Evolutionary conservation across 2,329 filamentous ascomycete genomes (phyloP).

Genomic region (Escovopsis sp.): DNA sequence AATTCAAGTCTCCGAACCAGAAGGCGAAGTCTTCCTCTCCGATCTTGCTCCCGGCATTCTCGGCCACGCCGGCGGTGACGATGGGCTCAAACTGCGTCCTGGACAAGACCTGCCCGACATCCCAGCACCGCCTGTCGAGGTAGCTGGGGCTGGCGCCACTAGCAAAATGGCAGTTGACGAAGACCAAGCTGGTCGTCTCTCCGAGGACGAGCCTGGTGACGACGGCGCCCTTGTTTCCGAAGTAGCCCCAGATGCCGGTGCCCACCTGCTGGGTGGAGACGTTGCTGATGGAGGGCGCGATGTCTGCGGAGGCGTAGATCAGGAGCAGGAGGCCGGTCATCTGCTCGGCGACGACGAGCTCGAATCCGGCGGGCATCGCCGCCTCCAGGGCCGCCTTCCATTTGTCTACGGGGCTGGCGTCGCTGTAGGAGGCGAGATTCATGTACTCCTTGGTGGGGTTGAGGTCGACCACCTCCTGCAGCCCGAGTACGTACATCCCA

Average conservation of each 20-base stretch:
- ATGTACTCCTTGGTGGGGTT: constrained; percentile 66
- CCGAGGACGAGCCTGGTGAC: constrained; percentile 69
- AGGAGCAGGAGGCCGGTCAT: constrained; percentile 73
- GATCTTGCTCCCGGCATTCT: constrained; percentile 53
- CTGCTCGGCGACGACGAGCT: constrained; percentile 65
- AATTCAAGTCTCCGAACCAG: constrained; percentile 95
- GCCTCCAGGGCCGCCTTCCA: constrained; percentile 68
- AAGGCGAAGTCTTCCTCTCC: constrained; percentile 89
- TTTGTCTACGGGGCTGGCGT: constrained; percentile 53
- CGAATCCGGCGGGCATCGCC: constrained; percentile 62
- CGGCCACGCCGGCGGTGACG: constrained; percentile 44
- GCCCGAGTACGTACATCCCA: constrained; percentile 73
- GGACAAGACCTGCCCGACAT: constrained; percentile 60
- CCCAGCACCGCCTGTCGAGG: constrained; percentile 79
- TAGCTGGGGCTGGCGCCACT: constrained; percentile 68
- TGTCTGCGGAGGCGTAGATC: constrained; percentile 66
- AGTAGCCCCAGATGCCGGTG: constrained; percentile 80
- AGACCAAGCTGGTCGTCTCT: constrained; percentile 76
- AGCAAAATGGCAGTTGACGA: constrained; percentile 82
- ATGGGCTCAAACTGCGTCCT: constrained; percentile 69
- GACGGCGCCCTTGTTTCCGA: constrained; percentile 92
- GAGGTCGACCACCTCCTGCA: constrained; percentile 88
- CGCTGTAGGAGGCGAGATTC: constrained; percentile 48
- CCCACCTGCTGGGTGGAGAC: constrained; percentile 73
- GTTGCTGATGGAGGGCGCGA: constrained; percentile 60